phyloP scores from a whole-genome alignment of 1,139 yeast genomes.

The Saccharomycopsis hybrid region DNA sequence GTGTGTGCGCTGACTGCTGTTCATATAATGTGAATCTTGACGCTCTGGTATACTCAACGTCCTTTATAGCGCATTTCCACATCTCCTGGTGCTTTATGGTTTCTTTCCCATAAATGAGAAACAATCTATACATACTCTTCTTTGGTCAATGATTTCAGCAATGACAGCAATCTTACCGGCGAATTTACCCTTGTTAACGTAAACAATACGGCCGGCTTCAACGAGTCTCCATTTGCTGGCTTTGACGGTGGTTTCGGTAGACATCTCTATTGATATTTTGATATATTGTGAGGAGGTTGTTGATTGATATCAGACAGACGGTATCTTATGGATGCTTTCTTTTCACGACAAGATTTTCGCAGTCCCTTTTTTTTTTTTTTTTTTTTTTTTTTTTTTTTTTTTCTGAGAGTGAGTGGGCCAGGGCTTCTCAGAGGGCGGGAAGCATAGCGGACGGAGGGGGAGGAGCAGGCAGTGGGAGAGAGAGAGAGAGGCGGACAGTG shows the following conservation, averaged over 20 bases:
- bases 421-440: too few species aligned
- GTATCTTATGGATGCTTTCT: not conserved
- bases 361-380: not conserved
- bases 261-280: conserved; percentile 34
- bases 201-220: conserved; percentile 99
- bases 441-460: too few species aligned
- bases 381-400: conserved; percentile 25
- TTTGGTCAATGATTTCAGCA: conserved; percentile 98
- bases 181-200: conserved; percentile 64
- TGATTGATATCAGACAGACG: not conserved
- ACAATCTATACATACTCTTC: conserved; percentile 66
- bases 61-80: too few species aligned
- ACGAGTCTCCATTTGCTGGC: conserved; percentile 99
- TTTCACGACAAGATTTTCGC: too few species aligned
- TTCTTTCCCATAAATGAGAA: not conserved
- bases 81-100: too few species aligned
- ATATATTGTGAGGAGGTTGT: not conserved
- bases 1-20: too few species aligned
- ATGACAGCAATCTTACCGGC: conserved; percentile 86
- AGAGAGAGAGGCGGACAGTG: too few species aligned
- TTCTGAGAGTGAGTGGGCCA: not conserved
- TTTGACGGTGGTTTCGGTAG: conserved; percentile 75
- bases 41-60: too few species aligned
- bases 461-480: too few species aligned
- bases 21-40: too few species aligned